Conservation (phyloP, 2,329 filamentous ascomycete species). For the Chaetoscypha palmicola region DNA sequence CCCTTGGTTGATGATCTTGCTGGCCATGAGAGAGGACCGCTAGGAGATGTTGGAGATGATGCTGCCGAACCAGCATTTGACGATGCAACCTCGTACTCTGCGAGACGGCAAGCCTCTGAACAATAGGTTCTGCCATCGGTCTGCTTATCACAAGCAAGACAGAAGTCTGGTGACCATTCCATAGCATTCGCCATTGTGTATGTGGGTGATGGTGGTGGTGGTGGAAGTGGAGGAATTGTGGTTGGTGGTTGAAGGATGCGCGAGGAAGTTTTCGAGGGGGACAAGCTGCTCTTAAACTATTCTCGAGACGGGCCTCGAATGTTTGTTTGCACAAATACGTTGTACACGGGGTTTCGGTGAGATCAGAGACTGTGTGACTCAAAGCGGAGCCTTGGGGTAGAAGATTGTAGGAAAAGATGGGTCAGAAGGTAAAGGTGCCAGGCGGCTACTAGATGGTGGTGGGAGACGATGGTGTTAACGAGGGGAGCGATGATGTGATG, state of each 20-base stretch:
- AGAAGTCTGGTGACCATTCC: conserved; percentile 82
- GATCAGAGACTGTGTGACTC: conserved; percentile 27
- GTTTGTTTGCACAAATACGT: conserved; percentile 13
- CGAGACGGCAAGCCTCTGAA: conserved; percentile 83
- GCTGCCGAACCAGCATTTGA: conserved; percentile 48
- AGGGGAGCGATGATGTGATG: conserved; percentile 18
- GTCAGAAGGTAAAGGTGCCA: conserved; percentile 15
- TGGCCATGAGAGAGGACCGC: conserved; percentile 44
- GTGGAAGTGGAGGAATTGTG: conserved; percentile 2
- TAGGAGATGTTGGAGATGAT: conserved; percentile 45
- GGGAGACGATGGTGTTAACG: conserved; percentile 13
- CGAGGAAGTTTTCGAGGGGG: conserved; percentile 8
- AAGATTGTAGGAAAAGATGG: conserved; percentile 12
- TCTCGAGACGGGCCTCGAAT: conserved; percentile 7
- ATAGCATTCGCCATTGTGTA: conserved; percentile 30
- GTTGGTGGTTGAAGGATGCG: neutral
- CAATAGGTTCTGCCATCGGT: conserved; percentile 79
- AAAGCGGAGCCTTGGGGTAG: conserved; percentile 23
- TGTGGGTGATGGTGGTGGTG: conserved; percentile 9
- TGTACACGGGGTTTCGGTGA: conserved; percentile 23
- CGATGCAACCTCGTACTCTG: conserved; percentile 72
- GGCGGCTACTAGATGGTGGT: conserved; percentile 13
- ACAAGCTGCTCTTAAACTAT: conserved; percentile 9
- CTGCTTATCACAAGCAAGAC: conserved; percentile 87
- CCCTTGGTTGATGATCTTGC: conserved; percentile 39